phyloP scores from a whole-genome alignment of 2,329 filamentous ascomycete species.

The Aspergillus proliferans region DNA sequence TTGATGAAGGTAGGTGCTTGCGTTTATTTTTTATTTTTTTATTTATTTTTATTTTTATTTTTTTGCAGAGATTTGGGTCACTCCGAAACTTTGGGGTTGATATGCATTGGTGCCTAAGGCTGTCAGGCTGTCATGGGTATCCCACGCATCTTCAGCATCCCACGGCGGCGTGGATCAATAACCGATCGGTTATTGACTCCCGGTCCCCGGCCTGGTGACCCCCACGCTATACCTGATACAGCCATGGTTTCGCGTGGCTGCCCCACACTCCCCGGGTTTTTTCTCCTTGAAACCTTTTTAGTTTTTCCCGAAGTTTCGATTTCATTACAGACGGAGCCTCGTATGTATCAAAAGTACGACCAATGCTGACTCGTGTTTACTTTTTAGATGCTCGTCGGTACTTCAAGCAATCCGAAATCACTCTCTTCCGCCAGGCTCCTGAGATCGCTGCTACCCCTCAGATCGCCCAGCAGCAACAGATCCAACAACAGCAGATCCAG shows the following conservation, averaged over 20 bases:
- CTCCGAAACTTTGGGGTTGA: background rate
- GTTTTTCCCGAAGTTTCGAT: constrained; percentile 1
- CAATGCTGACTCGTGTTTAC: constrained; percentile 6
- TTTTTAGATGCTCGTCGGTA: constrained; percentile 80
- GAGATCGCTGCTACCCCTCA: constrained; percentile 39
- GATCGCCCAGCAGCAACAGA: constrained; percentile 35
- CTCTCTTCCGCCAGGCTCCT: constrained; percentile 74
- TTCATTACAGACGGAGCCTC: constrained; percentile 6
- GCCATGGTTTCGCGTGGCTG: constrained; percentile 15
- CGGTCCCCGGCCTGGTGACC: constrained; percentile 11
- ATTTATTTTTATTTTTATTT: no score
- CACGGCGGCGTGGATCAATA: constrained; percentile 18
- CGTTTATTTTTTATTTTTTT: background rate
- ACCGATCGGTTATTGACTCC: constrained; percentile 31
- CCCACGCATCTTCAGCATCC: constrained; percentile 11
- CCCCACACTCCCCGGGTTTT: constrained; percentile 11
- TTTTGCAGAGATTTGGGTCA: background rate
- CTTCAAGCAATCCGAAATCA: constrained; percentile 99
- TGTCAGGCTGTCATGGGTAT: constrained; percentile 1
- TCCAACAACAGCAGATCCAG: constrained; percentile 33
- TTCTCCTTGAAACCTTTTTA: background rate
- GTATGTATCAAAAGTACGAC: background rate
- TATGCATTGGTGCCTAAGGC: constrained; percentile 11
- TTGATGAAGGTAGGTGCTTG: constrained; percentile 69
- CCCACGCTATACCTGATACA: constrained; percentile 25